Conservation (phyloP, 2,329 filamentous ascomycete genomes). For the Penicillium sp. region DNA sequence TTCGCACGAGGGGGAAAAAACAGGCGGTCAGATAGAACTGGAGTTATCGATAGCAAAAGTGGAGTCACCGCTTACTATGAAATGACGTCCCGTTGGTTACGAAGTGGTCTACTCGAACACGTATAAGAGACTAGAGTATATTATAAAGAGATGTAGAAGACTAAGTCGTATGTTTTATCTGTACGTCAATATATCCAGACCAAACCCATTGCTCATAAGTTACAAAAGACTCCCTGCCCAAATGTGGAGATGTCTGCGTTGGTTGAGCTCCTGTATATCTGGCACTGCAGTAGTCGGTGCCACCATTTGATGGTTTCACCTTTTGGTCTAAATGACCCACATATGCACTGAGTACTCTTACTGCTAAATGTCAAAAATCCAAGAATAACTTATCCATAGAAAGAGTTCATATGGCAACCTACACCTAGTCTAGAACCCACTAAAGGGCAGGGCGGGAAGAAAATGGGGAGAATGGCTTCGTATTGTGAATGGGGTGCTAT, state of each 20-base stretch:
- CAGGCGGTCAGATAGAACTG: constrained; percentile 26
- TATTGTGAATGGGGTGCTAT: neutral
- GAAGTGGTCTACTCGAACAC: neutral
- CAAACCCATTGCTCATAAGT: neutral
- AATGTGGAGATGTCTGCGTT: constrained; percentile 13
- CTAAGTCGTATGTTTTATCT: neutral
- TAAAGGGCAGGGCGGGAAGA: neutral
- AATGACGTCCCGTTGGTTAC: constrained; percentile 5
- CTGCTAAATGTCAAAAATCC: neutral
- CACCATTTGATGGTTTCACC: neutral
- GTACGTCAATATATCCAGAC: neutral
- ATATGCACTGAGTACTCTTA: neutral
- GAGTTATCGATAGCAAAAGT: constrained; percentile 18
- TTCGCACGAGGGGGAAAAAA: constrained; percentile 9
- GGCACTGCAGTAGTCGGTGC: constrained; percentile 1
- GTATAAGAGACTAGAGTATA: neutral
- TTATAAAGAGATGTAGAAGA: neutral
- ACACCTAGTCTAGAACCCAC: neutral
- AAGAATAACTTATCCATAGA: neutral
- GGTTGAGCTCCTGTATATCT: constrained; percentile 1
- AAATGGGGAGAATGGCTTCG: neutral
- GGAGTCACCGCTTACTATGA: constrained; percentile 1
- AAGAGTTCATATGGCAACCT: neutral
- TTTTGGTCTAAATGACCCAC: neutral
- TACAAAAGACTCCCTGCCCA: constrained; percentile 5